Conservation (phyloP, 148 eudicot genomes). For the Polygonum aviculare region DNA sequence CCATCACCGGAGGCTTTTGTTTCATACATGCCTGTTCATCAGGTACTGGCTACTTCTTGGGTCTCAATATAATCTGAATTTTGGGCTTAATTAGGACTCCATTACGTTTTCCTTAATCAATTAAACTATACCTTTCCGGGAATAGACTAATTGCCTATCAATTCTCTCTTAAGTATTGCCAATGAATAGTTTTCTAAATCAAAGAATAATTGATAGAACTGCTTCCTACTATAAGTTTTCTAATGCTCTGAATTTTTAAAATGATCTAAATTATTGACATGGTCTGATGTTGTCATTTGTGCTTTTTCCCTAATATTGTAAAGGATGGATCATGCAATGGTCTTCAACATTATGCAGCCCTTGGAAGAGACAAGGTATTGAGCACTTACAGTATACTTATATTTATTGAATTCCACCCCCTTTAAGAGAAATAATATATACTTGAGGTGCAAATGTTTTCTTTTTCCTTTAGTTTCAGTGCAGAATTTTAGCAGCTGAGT, state of each 20-base stretch:
- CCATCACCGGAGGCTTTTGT: conserved; percentile 63
- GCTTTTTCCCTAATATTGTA: conserved; percentile 1
- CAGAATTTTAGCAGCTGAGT: not conserved
- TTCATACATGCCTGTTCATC: conserved; percentile 81
- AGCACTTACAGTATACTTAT: not conserved
- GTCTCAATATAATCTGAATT: not conserved
- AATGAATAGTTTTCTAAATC: not conserved
- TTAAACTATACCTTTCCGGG: not conserved
- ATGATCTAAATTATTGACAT: not conserved
- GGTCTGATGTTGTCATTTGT: not conserved
- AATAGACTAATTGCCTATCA: not conserved
- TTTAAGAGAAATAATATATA: not conserved
- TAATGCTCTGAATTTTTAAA: not conserved
- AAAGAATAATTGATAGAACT: not conserved
- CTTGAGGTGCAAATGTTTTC: not conserved
- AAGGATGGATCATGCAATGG: conserved; percentile 99
- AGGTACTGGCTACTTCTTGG: conserved; percentile 28
- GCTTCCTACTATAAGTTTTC: not conserved
- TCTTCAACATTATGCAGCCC: conserved; percentile 97
- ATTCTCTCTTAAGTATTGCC: not conserved
- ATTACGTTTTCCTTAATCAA: not conserved
- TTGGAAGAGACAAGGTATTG: conserved; percentile 96
- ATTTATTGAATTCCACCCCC: not conserved
- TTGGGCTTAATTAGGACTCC: not conserved
- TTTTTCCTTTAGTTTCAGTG: no score